phyloP scores from a whole-genome alignment of 176 grass and related monocot species.

The Pharus latifolius region DNA sequence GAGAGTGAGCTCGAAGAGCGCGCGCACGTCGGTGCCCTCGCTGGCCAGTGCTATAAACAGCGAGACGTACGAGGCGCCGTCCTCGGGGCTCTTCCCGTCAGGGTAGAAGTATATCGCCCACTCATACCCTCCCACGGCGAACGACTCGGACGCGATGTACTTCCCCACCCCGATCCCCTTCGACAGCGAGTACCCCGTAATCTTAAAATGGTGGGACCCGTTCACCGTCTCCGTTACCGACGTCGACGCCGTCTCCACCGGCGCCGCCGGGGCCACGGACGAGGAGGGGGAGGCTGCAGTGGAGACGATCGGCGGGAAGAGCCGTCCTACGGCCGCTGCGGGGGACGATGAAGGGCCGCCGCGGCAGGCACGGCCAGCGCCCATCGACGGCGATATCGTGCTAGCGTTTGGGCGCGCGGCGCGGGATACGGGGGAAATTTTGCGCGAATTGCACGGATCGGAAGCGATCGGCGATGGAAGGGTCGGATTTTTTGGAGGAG shows the following conservation, averaged over 20 bases:
- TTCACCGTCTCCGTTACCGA: conserved; percentile 87
- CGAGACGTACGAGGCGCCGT: conserved; percentile 73
- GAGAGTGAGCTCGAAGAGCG: conserved; percentile 91
- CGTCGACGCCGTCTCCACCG: conserved; percentile 68
- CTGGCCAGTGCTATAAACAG: conserved; percentile 91
- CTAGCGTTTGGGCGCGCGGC: conserved; percentile 6
- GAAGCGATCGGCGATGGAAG: background rate
- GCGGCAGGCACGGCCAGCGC: conserved; percentile 26
- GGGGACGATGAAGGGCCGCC: conserved; percentile 27
- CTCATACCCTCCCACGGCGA: conserved; percentile 74
- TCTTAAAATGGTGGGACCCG: conserved; percentile 87
- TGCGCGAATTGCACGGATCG: conserved; percentile 19
- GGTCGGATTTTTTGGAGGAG: conserved; percentile 16
- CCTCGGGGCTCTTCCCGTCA: conserved; percentile 89
- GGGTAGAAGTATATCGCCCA: conserved; percentile 99
- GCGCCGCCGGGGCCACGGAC: background rate
- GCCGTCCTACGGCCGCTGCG: background rate
- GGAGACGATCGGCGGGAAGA: conserved; percentile 39
- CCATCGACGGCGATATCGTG: conserved; percentile 15
- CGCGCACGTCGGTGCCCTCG: conserved; percentile 86
- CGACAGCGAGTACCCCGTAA: conserved; percentile 72
- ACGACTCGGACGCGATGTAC: conserved; percentile 85
- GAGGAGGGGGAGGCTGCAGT: conserved; percentile 7
- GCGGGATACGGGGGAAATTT: background rate
- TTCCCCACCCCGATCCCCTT: conserved; percentile 89